Conservation (phyloP, 2,329 filamentous ascomycete species). For the Penicillium sp. region DNA sequence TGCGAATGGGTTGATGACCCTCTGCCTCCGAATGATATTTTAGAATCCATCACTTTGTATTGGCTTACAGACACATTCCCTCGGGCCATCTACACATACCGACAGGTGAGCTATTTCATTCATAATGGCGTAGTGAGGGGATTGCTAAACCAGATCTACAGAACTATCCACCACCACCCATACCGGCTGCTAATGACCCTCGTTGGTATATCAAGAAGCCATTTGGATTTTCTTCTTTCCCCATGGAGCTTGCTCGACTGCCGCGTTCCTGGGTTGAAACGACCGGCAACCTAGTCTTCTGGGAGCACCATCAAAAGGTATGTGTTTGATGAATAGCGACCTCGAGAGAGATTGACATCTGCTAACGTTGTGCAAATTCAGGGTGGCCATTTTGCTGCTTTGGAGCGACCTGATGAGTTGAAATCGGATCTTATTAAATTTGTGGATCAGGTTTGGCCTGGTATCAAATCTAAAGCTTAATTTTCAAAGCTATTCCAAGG, state of each 20-base stretch:
- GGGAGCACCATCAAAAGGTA: slow-evolving; percentile 38
- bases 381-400: slow-evolving; percentile 58
- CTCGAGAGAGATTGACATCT: neutral
- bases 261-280: slow-evolving; percentile 41
- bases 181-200: slow-evolving; percentile 21
- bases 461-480: neutral
- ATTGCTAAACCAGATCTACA: neutral
- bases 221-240: slow-evolving; percentile 51
- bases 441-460: slow-evolving; percentile 33
- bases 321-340: neutral
- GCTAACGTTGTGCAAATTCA: slow-evolving; percentile 10
- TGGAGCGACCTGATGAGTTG: slow-evolving; percentile 46
- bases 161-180: slow-evolving; percentile 20
- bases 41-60: slow-evolving; percentile 38
- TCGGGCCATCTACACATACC: slow-evolving; percentile 36
- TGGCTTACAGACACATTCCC: slow-evolving; percentile 44
- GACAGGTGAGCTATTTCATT: slow-evolving; percentile 23
- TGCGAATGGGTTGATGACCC: slow-evolving; percentile 40
- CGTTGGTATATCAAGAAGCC: slow-evolving; percentile 46
- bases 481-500: too few species aligned
- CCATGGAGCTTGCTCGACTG: slow-evolving; percentile 43
- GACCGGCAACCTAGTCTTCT: slow-evolving; percentile 43
- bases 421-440: slow-evolving; percentile 47
- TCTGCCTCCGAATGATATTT: slow-evolving; percentile 32
- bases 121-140: neutral